phyloP scores from a whole-genome alignment of 2,329 filamentous ascomycete species.

The Ascochyta koolunga region DNA sequence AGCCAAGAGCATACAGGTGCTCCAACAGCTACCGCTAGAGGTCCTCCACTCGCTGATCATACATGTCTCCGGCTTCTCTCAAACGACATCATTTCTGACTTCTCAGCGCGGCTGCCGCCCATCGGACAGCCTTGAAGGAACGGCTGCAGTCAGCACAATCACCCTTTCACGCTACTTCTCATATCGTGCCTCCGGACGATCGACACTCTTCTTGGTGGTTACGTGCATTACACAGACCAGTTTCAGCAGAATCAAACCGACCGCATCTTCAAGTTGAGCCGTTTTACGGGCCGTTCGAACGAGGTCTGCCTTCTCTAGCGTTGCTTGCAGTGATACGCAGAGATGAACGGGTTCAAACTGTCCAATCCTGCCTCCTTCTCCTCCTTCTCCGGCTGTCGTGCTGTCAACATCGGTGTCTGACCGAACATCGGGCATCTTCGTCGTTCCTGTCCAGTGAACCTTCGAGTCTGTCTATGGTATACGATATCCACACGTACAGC shows the following conservation, averaged over 20 bases:
- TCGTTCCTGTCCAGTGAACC: background rate
- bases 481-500: background rate
- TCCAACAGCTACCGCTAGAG: background rate
- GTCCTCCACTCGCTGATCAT: background rate
- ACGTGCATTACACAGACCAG: background rate
- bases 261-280: background rate
- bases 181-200: background rate
- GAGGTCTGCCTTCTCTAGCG: background rate
- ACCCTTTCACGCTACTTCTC: background rate
- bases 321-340: background rate
- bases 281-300: background rate
- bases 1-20: background rate
- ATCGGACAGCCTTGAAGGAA: background rate
- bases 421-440: background rate
- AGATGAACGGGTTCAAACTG: background rate
- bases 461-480: background rate
- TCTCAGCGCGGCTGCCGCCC: conserved; percentile 10
- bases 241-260: background rate
- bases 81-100: background rate
- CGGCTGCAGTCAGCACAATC: conserved; percentile 13
- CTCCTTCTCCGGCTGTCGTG: background rate
- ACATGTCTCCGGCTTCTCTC: background rate
- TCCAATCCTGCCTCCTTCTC: background rate
- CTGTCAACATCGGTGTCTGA: background rate
- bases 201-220: background rate